phyloP scores from a whole-genome alignment of 1,284 basidiomycete genomes.

The Schizopora paradoxa region DNA sequence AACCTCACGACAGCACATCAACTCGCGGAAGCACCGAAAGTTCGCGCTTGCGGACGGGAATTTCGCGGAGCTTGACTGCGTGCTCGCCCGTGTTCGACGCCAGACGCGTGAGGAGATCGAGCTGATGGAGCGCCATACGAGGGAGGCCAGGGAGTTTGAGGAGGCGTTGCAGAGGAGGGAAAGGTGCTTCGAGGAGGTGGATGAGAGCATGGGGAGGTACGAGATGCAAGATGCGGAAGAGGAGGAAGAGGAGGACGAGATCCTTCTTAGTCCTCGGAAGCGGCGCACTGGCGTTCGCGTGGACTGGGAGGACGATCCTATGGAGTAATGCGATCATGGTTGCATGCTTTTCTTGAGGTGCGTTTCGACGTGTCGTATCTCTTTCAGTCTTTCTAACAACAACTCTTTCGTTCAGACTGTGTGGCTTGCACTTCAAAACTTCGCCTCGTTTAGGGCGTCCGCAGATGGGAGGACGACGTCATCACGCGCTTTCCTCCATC shows the following conservation, averaged over 20 bases:
- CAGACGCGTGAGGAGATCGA: constrained; percentile 45
- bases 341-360: too few species aligned
- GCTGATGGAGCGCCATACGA: constrained; percentile 11
- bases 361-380: too few species aligned
- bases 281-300: too few species aligned
- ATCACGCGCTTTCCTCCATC: too few species aligned
- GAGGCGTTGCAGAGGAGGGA: constrained; percentile 18
- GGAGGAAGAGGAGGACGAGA: constrained; percentile 21
- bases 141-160: constrained; percentile 1
- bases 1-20: constrained; percentile 60
- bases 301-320: too few species aligned
- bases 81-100: constrained; percentile 72
- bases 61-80: constrained; percentile 77
- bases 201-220: constrained; percentile 9
- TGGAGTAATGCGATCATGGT: too few species aligned
- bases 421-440: too few species aligned
- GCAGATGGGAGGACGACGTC: too few species aligned
- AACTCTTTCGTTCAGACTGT: too few species aligned
- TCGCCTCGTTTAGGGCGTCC: too few species aligned
- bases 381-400: too few species aligned
- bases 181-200: constrained; percentile 9
- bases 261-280: too few species aligned
- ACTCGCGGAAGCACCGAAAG: constrained; percentile 73
- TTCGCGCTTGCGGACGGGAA: constrained; percentile 82
- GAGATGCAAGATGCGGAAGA: constrained; percentile 13